These are phyloP conservation scores for Vigna trinervia DNA, from an alignment of 306 rosid genomes.

Conservation along the genomic window DNA sequence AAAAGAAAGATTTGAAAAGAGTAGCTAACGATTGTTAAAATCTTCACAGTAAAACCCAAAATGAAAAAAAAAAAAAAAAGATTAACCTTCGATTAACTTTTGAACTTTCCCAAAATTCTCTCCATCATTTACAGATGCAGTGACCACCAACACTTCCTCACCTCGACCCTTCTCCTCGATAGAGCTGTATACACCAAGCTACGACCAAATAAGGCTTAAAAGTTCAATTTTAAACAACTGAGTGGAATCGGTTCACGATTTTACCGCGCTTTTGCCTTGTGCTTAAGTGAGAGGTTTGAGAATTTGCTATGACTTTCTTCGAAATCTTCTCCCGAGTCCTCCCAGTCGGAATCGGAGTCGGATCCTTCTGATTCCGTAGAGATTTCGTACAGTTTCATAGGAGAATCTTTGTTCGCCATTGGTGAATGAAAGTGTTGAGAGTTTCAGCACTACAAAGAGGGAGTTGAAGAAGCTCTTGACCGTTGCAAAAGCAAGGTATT, in stretches of 20 bases:
- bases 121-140: constrained; percentile 45
- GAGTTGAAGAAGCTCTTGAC: neutral
- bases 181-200: constrained; percentile 50
- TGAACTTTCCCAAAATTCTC: constrained; percentile 52
- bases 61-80: neutral
- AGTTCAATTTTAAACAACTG: constrained; percentile 13
- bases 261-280: constrained; percentile 51
- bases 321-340: constrained; percentile 57
- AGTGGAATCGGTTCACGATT: constrained; percentile 19
- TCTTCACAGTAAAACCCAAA: neutral
- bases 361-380: constrained; percentile 51
- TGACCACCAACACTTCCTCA: constrained; percentile 41
- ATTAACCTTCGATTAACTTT: constrained; percentile 60
- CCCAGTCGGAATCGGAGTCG: constrained; percentile 43
- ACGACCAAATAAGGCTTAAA: neutral
- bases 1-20: neutral
- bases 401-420: constrained; percentile 50
- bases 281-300: constrained; percentile 58
- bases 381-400: constrained; percentile 15
- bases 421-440: constrained; percentile 10
- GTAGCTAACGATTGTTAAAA: constrained; percentile 16
- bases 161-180: constrained; percentile 30
- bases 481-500: neutral
- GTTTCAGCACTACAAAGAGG: neutral
- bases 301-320: constrained; percentile 57